These are phyloP conservation scores for Erysimum cheiri DNA, from an alignment of 441 rosid genomes.

Conservation along the genomic window DNA sequence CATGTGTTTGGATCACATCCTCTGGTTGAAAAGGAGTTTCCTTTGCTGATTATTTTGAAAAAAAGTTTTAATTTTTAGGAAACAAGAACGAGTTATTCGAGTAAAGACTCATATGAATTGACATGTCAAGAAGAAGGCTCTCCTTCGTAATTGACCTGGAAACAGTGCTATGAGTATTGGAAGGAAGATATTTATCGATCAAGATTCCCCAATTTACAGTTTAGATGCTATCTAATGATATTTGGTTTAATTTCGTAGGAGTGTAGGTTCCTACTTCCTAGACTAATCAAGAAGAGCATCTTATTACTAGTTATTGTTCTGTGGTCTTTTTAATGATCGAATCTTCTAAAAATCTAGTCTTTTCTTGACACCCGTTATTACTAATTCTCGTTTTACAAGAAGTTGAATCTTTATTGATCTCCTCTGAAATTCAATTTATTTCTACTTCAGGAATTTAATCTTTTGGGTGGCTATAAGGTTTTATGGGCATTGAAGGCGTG, in stretches of 20 bases:
- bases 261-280: background rate
- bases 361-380: background rate
- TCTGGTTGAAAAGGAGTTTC: constrained; percentile 19
- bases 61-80: constrained; percentile 12
- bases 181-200: background rate
- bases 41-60: constrained; percentile 6
- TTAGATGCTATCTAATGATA: constrained; percentile 20
- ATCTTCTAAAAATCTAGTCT: background rate
- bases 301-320: background rate
- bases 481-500: constrained; percentile 21
- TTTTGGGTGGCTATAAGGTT: constrained; percentile 19
- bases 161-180: background rate
- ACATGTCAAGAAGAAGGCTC: background rate
- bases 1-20: background rate
- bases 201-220: background rate
- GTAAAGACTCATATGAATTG: constrained; percentile 3
- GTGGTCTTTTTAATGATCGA: constrained; percentile 7
- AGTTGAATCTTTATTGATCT: constrained; percentile 1
- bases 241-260: background rate
- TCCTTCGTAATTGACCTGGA: constrained; percentile 6
- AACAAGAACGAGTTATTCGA: background rate
- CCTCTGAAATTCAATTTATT: background rate
- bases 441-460: background rate
- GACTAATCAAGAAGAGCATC: constrained; percentile 8
- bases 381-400: background rate